Evolutionary conservation across 83 land plant species (phyloP).

Genomic region (Isoetes engelmannii): DNA sequence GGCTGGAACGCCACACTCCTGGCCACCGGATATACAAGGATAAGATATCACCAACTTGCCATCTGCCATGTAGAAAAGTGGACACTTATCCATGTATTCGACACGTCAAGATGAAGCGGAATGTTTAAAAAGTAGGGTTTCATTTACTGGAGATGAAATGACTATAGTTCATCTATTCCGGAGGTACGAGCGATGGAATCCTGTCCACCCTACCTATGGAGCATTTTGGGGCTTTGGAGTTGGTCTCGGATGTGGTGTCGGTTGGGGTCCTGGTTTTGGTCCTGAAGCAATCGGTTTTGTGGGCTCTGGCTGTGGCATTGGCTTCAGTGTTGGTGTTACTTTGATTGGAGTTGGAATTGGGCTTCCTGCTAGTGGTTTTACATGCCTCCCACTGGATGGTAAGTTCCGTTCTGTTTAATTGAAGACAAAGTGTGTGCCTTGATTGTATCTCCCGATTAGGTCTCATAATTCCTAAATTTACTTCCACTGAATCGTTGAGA

Average conservation of each 20-base stretch:
- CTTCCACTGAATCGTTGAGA: no score
- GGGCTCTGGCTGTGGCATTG: slow-evolving; percentile 90
- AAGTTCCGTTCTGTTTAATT: slow-evolving; percentile 6
- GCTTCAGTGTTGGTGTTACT: slow-evolving; percentile 84
- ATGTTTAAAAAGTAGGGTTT: no score
- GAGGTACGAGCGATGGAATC: slow-evolving; percentile 90
- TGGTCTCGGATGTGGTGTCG: slow-evolving; percentile 91
- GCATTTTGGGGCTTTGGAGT: slow-evolving; percentile 95
- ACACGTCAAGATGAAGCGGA: no score
- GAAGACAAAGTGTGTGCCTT: neutral
- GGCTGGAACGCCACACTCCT: no score
- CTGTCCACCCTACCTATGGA: slow-evolving; percentile 90
- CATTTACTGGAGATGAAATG: slow-evolving; percentile 29
- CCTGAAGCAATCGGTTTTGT: slow-evolving; percentile 93
- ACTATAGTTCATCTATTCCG: slow-evolving; percentile 60
- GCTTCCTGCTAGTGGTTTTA: slow-evolving; percentile 58
- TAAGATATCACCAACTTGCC: no score
- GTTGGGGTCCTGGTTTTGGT: slow-evolving; percentile 99
- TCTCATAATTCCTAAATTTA: no score
- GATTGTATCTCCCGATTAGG: no score
- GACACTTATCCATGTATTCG: no score
- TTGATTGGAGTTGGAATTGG: slow-evolving; percentile 82
- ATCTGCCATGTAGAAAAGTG: no score
- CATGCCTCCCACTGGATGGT: slow-evolving; percentile 57
- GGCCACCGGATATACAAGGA: no score